Evolutionary conservation across 2,329 filamentous ascomycete genomes (phyloP).

Genomic region (Cercospora beticola): DNA sequence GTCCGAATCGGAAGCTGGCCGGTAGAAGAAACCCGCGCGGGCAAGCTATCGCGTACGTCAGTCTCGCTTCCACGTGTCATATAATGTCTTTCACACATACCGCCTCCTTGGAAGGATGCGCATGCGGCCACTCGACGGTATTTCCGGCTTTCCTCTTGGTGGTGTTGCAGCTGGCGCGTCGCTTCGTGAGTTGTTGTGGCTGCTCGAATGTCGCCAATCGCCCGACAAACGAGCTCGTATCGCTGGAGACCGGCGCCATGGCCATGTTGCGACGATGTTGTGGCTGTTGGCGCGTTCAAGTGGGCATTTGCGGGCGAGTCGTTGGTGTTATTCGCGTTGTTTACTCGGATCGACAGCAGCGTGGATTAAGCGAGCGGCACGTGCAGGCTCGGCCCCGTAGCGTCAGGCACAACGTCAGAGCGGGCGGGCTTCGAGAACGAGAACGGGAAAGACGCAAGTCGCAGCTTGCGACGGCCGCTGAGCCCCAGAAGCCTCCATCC

Average conservation of each 20-base stretch:
- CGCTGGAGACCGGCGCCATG: slow-evolving; percentile 38
- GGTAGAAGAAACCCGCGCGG: slow-evolving; percentile 86
- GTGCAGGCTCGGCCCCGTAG: neutral
- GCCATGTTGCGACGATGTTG: slow-evolving; percentile 30
- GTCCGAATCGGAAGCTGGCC: slow-evolving; percentile 68
- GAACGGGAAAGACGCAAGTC: neutral
- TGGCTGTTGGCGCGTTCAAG: slow-evolving; percentile 7
- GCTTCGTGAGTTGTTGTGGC: slow-evolving; percentile 62
- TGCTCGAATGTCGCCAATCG: slow-evolving; percentile 78
- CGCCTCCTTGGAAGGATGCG: slow-evolving; percentile 62
- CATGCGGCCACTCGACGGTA: slow-evolving; percentile 72
- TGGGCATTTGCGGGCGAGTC: neutral
- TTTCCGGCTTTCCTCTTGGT: slow-evolving; percentile 55
- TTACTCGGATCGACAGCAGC: slow-evolving; percentile 4
- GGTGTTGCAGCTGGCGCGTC: slow-evolving; percentile 63
- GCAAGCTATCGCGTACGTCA: slow-evolving; percentile 64
- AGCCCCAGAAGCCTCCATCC: neutral
- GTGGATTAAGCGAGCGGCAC: slow-evolving; percentile 4
- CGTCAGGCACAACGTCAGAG: slow-evolving; percentile 8
- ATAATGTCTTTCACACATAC: slow-evolving; percentile 46
- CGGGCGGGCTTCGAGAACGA: slow-evolving; percentile 6
- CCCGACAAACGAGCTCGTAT: slow-evolving; percentile 66
- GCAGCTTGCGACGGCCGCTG: neutral
- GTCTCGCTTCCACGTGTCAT: neutral
- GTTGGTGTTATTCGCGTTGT: slow-evolving; percentile 7